phyloP scores from a whole-genome alignment of 169 alveolate genomes.

The Cryptosporidium baileyi region DNA sequence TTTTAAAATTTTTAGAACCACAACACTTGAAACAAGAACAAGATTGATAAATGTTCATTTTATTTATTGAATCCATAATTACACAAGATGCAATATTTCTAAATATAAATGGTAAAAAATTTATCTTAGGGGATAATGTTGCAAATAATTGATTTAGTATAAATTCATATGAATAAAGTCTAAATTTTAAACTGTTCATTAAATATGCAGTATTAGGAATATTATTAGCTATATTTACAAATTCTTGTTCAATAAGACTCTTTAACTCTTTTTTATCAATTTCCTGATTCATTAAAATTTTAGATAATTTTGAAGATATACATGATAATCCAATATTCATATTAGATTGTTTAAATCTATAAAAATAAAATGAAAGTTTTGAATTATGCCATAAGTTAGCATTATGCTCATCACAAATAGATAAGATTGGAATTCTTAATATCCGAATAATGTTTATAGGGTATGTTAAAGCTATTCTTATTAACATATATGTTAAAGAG shows the following conservation, averaged over 20 bases:
- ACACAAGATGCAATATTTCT: constrained; percentile 45
- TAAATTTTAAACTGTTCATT: background rate
- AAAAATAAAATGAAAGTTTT: background rate
- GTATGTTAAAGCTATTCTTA: constrained; percentile 41
- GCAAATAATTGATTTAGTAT: constrained; percentile 36
- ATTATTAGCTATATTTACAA: background rate
- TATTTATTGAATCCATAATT: background rate
- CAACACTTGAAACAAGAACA: constrained; percentile 50
- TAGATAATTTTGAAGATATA: background rate
- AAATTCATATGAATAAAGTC: constrained; percentile 22
- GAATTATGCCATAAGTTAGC: background rate
- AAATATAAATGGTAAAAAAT: constrained; percentile 41
- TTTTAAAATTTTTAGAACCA: background rate
- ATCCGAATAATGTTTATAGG: constrained; percentile 40
- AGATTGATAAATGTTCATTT: background rate
- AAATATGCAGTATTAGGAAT: constrained; percentile 6
- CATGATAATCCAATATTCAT: background rate
- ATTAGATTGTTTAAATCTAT: constrained; percentile 11
- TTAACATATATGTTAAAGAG: constrained; percentile 37
- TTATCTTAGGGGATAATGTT: background rate
- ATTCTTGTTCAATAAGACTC: background rate
- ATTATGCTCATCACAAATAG: background rate
- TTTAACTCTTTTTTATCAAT: constrained; percentile 2
- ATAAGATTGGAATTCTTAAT: constrained; percentile 4
- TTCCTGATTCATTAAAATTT: background rate